Evolutionary conservation across 2,329 filamentous ascomycete species (phyloP), one percentile per base, ranked within the genome.

Genomic region (Fusarium cyanostomum): DNA sequence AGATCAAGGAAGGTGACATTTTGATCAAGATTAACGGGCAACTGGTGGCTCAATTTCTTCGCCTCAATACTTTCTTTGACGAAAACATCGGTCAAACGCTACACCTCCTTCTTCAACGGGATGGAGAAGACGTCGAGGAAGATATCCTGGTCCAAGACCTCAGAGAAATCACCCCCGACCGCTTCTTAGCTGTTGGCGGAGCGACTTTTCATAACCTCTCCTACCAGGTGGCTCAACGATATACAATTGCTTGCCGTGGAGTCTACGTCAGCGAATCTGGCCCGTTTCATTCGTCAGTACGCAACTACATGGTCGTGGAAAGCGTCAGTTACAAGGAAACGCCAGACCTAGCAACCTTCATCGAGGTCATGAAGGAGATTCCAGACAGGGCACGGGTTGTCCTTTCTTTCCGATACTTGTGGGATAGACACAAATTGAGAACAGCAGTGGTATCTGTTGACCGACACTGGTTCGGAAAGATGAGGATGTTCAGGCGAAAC

Each of bases 141-240:
- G 89, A 95, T 52, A 85, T 97, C 48, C 79, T 87, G 28, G 93
- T 98, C 31, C 93, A 92, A 44, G 91, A 99, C 73, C 83, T 99
- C 53, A 93, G 98, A 79, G 86, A 85, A 42, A 98, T 99, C 74
- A 98, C 95, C 1, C 95, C 95, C 2, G 94, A 97, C 77, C 90
- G 94, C 56, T 99, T 98, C 73, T 91, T 98, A 42, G 92, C 92
- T 3, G 94, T 98, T 33, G 92, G 93, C 35, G 95, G 95, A 18
- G 94, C 89, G 12, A 94, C 92, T 52, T 98, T 99, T 80, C 95
- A 99, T 78, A 87, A 96, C 72, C 82, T 99, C 11, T 99, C 95
- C 1, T 99, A 99, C 75, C 95, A 99, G 74, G 92, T 98, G 77
- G 93, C 95, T 10, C 89, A 96, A 8, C 84, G 97, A 6, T 97